Evolutionary conservation across 495 filamentous ascomycete species (phyloP), one percentile per base, ranked within the genome.

Genomic region (Hyaloscypha variabilis): DNA sequence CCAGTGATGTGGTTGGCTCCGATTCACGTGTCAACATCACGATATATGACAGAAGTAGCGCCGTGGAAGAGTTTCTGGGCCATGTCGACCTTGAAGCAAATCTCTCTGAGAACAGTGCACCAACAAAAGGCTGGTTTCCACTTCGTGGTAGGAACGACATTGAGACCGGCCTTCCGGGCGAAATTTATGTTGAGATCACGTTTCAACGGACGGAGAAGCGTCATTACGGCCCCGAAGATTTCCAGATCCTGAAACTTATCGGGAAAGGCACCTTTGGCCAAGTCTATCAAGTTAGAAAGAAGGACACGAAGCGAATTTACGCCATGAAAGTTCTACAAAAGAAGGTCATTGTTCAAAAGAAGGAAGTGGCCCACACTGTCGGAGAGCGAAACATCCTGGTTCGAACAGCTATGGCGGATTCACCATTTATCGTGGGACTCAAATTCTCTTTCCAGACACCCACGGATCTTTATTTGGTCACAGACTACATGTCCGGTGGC

Each of bases 271-370:
- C 96, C 0, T 99, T 99, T 76, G 95, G 95, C n/a, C 96, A 99
- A 76, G 95, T 99, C 3, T 99, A 97, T 71, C 95, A 98, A 71
- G 95, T 98, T n/a, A 91, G 92, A 68, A 98, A 99, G 83, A 95
- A 91, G 81, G 95, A 99, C 73, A 97, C 95, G 1, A 85, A 88
- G 69, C 88, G 96, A 23, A 97, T 99, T 63, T 99, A 98, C 70
- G 95, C 95, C 49, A 99, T 99, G 95, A 99, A 99, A 75, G 94
- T 98, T 2, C 80, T 99, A 24, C 97, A 94, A 13, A 99, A 99
- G 83, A 99, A 98, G 81, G 95, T 99, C 58, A 98, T 99, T 62
- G 95, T 99, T 19, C 95, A 99, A 77, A 99, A 99, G 85, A 99
- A 99, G 77, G 95, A 99, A 77, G 92, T 99, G 51, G 92, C 93